A percentile compares a stretch with the other conserved stretches of the same genome.
Conservation (phyloP, 345 rosid genomes). For the Pseudoturritis turrita region DNA sequence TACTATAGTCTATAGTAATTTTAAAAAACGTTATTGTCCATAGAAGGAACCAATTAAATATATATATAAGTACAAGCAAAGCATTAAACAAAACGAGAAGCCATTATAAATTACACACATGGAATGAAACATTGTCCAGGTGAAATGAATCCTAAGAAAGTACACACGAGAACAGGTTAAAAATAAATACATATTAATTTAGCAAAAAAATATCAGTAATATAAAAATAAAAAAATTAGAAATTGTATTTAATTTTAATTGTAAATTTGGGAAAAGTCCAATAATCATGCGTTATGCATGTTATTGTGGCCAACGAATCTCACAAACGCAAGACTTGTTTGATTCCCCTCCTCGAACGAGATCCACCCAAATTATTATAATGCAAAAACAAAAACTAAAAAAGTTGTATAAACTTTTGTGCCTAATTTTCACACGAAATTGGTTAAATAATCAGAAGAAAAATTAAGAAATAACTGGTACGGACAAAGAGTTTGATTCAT, state of each 20-base stretch:
- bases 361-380: conserved; percentile 25
- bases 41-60: background rate
- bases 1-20: background rate
- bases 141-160: conserved; percentile 29
- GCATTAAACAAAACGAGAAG: conserved; percentile 11
- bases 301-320: conserved; percentile 35
- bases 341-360: conserved; percentile 23
- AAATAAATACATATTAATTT: background rate
- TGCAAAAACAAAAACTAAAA: background rate
- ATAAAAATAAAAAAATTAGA: background rate
- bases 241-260: background rate
- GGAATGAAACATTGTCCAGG: conserved; percentile 31
- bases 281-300: conserved; percentile 33
- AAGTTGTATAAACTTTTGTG: background rate
- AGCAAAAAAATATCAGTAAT: background rate
- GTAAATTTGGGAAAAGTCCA: conserved; percentile 19
- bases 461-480: background rate
- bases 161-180: conserved; percentile 11
- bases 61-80: conserved; percentile 11
- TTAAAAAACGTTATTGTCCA: conserved; percentile 6
- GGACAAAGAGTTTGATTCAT: conserved; percentile 3
- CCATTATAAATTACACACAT: conserved; percentile 6
- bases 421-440: background rate
- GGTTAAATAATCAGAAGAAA: background rate
- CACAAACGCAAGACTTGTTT: conserved; percentile 22